phyloP scores from a whole-genome alignment of 2,329 filamentous ascomycete species.

The Thermomyces lanuginosus region DNA sequence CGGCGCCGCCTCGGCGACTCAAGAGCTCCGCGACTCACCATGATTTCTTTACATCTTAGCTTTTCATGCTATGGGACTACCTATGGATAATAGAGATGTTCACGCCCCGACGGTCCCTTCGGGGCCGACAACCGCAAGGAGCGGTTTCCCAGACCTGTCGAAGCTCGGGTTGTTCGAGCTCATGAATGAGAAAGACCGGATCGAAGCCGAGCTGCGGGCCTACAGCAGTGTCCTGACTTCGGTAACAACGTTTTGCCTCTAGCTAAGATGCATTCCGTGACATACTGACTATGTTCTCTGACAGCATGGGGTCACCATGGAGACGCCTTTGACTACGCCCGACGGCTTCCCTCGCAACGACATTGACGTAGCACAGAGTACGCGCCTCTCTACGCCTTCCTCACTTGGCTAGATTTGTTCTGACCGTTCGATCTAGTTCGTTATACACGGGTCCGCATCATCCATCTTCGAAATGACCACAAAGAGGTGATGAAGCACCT shows the following conservation, averaged over 20 bases:
- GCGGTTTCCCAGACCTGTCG: conserved; percentile 43
- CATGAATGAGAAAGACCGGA: conserved; percentile 63
- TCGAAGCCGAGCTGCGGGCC: conserved; percentile 76
- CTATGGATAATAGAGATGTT: conserved; percentile 44
- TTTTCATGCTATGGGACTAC: conserved; percentile 32
- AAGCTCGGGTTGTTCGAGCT: conserved; percentile 62
- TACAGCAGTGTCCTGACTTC: conserved; percentile 77
- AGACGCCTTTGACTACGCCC: conserved; percentile 65
- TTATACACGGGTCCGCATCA: conserved; percentile 81
- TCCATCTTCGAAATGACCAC: conserved; percentile 81
- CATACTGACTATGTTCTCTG: conserved; percentile 8
- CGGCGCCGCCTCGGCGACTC: background rate
- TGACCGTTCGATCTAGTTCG: conserved; percentile 45
- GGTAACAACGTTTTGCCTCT: no score
- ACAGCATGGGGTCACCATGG: conserved; percentile 87
- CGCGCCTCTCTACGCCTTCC: conserved; percentile 11
- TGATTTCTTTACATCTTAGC: conserved; percentile 6
- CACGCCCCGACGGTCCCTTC: conserved; percentile 59
- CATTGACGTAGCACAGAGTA: conserved; percentile 89
- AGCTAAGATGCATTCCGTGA: conserved; percentile 5
- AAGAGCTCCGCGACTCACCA: conserved; percentile 2
- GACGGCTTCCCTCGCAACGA: conserved; percentile 89
- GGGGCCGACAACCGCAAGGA: conserved; percentile 49
- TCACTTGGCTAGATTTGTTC: conserved; percentile 2
- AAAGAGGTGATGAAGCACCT: conserved; percentile 72